These are phyloP conservation scores for Herpomyces periplanetae DNA, from an alignment of 2,329 filamentous ascomycete species.

Conservation along the genomic window DNA sequence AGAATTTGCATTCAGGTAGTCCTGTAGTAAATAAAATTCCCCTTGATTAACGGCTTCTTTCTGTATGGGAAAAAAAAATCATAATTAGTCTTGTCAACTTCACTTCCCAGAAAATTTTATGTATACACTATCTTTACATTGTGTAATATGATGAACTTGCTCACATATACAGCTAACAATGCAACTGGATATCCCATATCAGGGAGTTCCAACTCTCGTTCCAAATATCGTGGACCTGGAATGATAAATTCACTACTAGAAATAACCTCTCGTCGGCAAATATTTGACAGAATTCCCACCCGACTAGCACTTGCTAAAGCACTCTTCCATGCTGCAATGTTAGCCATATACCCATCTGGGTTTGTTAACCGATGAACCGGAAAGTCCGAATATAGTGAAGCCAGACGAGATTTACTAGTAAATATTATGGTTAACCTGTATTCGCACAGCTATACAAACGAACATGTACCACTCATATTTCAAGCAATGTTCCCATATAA, in stretches of 20 bases:
- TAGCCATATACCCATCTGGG: slow-evolving; percentile 47
- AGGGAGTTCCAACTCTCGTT: slow-evolving; percentile 27
- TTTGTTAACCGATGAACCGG: slow-evolving; percentile 29
- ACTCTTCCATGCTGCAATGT: slow-evolving; percentile 35
- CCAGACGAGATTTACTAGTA: slow-evolving; percentile 24
- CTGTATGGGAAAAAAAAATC: too few species aligned
- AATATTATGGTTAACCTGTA: slow-evolving; percentile 2
- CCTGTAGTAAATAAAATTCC: slow-evolving; percentile 25
- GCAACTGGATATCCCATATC: slow-evolving; percentile 48
- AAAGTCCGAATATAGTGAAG: slow-evolving; percentile 66
- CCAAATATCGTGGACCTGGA: slow-evolving; percentile 23
- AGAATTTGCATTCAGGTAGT: slow-evolving; percentile 22
- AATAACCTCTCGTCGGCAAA: too few species aligned
- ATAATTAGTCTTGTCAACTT: slow-evolving; percentile 1
- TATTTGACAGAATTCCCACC: too few species aligned
- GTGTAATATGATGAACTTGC: slow-evolving; percentile 5
- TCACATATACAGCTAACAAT: slow-evolving; percentile 28
- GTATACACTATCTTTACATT: too few species aligned
- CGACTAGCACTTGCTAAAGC: slow-evolving; percentile 27
- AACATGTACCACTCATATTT: too few species aligned
- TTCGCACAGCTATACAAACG: too few species aligned
- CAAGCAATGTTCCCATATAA: slow-evolving; percentile 12
- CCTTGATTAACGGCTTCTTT: slow-evolving; percentile 27
- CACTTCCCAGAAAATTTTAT: neutral
- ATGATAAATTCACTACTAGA: too few species aligned